Evolutionary conservation across 192 early-diverging fungal genomes (phyloP), one percentile per base, ranked within the genome.

Genomic region (Entophlyctis luteolus): DNA sequence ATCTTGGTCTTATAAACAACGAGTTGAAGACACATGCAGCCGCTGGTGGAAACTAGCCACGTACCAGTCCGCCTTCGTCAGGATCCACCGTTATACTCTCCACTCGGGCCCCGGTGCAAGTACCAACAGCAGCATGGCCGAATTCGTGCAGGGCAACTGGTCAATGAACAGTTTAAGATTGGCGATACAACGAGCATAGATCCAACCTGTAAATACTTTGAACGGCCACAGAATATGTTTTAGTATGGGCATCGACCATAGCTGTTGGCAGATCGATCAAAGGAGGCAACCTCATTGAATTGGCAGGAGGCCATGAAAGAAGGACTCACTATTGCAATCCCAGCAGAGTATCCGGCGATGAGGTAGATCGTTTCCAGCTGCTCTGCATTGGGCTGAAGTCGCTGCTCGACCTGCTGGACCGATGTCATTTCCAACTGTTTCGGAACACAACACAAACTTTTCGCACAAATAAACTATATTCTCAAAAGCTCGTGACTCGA

Each of bases 111-210:
- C 94, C 91, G n/a, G 94, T 97, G 59, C 86, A 84, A 35, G 84
- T 78, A 0, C 91, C 93, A 22, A 92, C 93, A 29, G 81, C 80
- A 1, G 94, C 96, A 72, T 98, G 94, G 29, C 91, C 88, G 72
- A 96, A 96, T 75, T 98, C 96, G 70, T 98, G 96, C 42, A 98
- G 73, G 20, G 89, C 91, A 42, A 98, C 94, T 0, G 92, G 62
- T n/a, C n/a, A n/a, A 48, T 72, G 10, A 62, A 53, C 4, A 16
- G 48, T 8, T 32, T 45, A 55, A 56, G 65, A 68, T 71, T 54
- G 0, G 48, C 48, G 48, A 37, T n/a, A 57, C 8, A 47, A 27
- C 6, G 3, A 23, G 69, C 42, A 32, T 47, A 20, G 34, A 18
- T 34, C 55, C 14, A 38, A 42, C 39, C 39, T 42, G 48, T 71